Percentiles rank a stretch among this genome's conserved stretches.
Conservation (phyloP, 768 basidiomycete species). For the Gloeophyllum trabeum region DNA sequence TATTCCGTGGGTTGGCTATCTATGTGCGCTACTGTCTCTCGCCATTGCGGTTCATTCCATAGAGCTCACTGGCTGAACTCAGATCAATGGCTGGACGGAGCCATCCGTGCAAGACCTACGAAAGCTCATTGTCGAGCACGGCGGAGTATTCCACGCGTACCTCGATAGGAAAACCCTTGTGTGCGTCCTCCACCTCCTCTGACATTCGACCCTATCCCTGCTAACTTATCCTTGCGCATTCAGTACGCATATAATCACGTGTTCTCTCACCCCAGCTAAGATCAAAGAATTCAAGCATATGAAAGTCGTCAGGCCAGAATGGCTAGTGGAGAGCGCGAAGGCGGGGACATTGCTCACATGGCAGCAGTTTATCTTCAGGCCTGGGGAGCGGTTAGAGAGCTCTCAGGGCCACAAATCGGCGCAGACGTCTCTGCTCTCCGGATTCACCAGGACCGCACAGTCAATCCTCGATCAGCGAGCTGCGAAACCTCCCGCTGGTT, state of each 20-base stretch:
- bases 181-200: conserved; percentile 33
- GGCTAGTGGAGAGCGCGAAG: conserved; percentile 77
- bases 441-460: background rate
- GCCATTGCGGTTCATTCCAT: too few species aligned
- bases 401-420: conserved; percentile 35
- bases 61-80: conserved; percentile 3
- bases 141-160: conserved; percentile 77
- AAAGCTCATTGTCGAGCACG: conserved; percentile 69
- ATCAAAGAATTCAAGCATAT: conserved; percentile 79
- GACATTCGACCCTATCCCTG: background rate
- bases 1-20: conserved; percentile 69
- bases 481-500: too few species aligned
- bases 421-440: conserved; percentile 18
- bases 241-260: conserved; percentile 89
- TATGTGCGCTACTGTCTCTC: conserved; percentile 46
- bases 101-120: conserved; percentile 82
- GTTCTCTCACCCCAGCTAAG: conserved; percentile 84
- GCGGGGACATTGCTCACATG: conserved; percentile 65
- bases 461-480: background rate
- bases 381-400: conserved; percentile 32
- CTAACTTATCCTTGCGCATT: background rate
- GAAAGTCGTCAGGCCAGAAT: conserved; percentile 84
- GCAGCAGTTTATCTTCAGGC: conserved; percentile 57
- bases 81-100: conserved; percentile 88
- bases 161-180: conserved; percentile 68